These are phyloP conservation scores for Wickerhamomyces hampshirensis DNA, from an alignment of 805 yeast genomes.

Conservation along the genomic window DNA sequence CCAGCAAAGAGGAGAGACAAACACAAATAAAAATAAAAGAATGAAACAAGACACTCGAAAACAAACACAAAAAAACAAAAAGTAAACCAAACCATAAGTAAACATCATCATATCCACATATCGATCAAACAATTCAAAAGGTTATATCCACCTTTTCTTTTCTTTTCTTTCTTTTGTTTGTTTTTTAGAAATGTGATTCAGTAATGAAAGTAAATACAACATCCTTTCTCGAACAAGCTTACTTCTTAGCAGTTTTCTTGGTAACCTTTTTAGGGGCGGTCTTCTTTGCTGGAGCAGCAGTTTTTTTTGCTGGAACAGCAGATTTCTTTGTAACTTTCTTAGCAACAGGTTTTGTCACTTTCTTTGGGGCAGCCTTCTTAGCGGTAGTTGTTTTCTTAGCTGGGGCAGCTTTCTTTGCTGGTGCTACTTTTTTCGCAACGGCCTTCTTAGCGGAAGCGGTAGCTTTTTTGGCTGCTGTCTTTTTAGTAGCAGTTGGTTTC, in stretches of 20 bases:
- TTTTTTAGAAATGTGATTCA: conserved; percentile 6
- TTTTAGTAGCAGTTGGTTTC: conserved; percentile 23
- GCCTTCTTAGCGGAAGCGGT: conserved; percentile 27
- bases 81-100: too few relatives aligned
- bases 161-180: neutral
- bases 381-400: conserved; percentile 14
- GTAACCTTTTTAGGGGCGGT: conserved; percentile 26
- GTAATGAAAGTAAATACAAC: neutral
- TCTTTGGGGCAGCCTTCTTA: conserved; percentile 26
- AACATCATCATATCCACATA: too few relatives aligned
- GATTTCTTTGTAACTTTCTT: conserved; percentile 29
- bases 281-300: conserved; percentile 25
- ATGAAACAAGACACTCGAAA: too few relatives aligned
- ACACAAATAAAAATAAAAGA: too few relatives aligned
- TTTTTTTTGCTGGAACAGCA: conserved; percentile 24
- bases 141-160: too few relatives aligned
- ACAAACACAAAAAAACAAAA: too few relatives aligned
- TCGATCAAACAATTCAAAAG: too few relatives aligned
- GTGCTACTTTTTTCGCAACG: conserved; percentile 19
- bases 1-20: too few relatives aligned
- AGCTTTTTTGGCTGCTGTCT: conserved; percentile 20
- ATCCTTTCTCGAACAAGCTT: conserved; percentile 2
- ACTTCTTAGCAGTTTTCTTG: conserved; percentile 18
- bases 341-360: conserved; percentile 28
- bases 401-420: conserved; percentile 26